Base-by-base conservation (phyloP, 1,284 basidiomycete genomes). In the Cutaneotrichosporon arboriforme region DNA sequence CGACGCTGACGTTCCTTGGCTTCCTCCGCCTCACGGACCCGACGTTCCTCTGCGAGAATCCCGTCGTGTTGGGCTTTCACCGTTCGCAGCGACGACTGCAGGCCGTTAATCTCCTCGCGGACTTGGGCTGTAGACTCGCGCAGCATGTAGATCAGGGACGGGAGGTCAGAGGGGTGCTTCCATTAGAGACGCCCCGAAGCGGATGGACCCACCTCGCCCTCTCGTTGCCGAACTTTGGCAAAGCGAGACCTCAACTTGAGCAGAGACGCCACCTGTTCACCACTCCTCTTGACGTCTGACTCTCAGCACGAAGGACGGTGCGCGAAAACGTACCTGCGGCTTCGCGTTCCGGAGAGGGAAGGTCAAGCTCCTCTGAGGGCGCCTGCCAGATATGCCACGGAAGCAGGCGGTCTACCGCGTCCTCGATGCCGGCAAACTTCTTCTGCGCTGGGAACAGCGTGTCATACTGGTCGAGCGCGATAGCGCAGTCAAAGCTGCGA, bases 381-480 rank as follows among this genome's bases (percentile, higher is more conserved):
- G 69, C 59, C 47, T 72, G 68, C 64, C 67, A 72, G 17, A 74
- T 55, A 57, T 74, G 72, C 51, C 67, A 74, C 2, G 72, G 72
- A 18, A 74, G 42, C 20, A 74, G 54, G 8, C 64, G 58, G 21
- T 68, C 56, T 8, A 74, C 63, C 1, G 60, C 68, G 46, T 74
- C 70, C 13, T 62, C 61, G 23, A 57, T 60, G 13, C 62, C 63
- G 0, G 54, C 52, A 51, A 73, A 73, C 2, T 34, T 21, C 26
- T 31, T 38, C 5, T 64, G 63, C 1, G 59, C 21, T 1, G 71
- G 66, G 45, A 54, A 65, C 1, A 69, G 45, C 1, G 68, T 68
- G 13, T 54, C 55, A 23, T 59, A 36, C 46, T 73, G 71, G 48
- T 73, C 71, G 5, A 66, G 55, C 13, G 60, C 44, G 21, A 73